These are phyloP conservation scores for Schwanniomyces etchellsii DNA, from an alignment of 1,139 yeast genomes.

Conservation along the genomic window DNA sequence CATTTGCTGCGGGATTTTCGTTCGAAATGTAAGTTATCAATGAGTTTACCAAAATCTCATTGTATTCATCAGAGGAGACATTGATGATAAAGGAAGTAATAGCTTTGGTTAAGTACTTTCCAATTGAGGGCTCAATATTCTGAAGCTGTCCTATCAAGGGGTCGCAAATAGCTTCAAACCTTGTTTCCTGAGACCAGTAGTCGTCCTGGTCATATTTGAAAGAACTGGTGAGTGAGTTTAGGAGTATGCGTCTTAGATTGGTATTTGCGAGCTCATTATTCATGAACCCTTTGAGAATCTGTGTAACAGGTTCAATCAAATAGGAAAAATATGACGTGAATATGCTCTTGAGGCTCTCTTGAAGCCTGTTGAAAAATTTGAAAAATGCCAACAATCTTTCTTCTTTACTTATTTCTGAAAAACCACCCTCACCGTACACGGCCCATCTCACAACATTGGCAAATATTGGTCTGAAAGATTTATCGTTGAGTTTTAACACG, in stretches of 20 bases:
- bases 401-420: slow-evolving; percentile 36
- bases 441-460: slow-evolving; percentile 93
- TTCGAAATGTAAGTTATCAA: slow-evolving; percentile 35
- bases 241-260: slow-evolving; percentile 63
- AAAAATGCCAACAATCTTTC: slow-evolving; percentile 70
- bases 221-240: slow-evolving; percentile 69
- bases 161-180: slow-evolving; percentile 67
- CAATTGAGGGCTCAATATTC: slow-evolving; percentile 63
- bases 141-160: slow-evolving; percentile 63
- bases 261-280: slow-evolving; percentile 38
- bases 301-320: slow-evolving; percentile 65
- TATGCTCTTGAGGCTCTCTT: slow-evolving; percentile 78
- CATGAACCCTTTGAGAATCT: slow-evolving; percentile 45
- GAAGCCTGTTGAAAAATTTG: slow-evolving; percentile 79
- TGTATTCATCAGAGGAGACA: slow-evolving; percentile 80
- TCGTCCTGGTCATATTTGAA: slow-evolving; percentile 89
- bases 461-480: slow-evolving; percentile 87
- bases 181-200: slow-evolving; percentile 84
- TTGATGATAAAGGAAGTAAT: slow-evolving; percentile 69
- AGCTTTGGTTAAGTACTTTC: slow-evolving; percentile 75
- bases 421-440: slow-evolving; percentile 69
- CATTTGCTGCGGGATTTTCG: slow-evolving; percentile 23
- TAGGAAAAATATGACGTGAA: slow-evolving; percentile 87
- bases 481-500: slow-evolving; percentile 90
- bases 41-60: slow-evolving; percentile 39